Base-by-base conservation (phyloP, 768 basidiomycete species). In the Mycena leptocephala region DNA sequence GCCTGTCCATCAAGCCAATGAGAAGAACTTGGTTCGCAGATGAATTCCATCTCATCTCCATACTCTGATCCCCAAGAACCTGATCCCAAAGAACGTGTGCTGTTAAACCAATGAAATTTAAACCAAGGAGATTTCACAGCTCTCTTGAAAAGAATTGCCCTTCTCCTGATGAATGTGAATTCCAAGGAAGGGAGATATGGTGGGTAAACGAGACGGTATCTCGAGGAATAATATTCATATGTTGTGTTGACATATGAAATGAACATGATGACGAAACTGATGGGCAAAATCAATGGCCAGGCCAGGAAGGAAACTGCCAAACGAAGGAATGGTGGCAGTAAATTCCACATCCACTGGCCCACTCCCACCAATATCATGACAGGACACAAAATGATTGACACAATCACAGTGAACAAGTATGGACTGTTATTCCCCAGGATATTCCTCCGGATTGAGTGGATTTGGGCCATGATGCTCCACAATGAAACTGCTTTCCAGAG, bases 1-100 rank as follows among this genome's bases (percentile, higher is more conserved):
- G 72, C 72, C 55, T 74, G 72, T 8, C 72, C 72, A 67, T 74
- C 72, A 46, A 74, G 72, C 64, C 64, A 58, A 41, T 67, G 72
- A n/a, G 28, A 55, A 24, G 63, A 20, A 13, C 20, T 55, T 67
- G 61, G 72, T 58, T 74, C 64, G n/a, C 66, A 55, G 58, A 74
- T 58, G 46, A 41, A 35, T 65, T 46, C 14, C 48, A 74, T 66
- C 30, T 70, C 69, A 26, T 70, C 69, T 48, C 16, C 58, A 70
- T 59, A 11, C 58, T 70, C 69, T 61, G 69, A 70, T 37, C 24
- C 20, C n/a, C n/a, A n/a, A n/a, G n/a, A n/a, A n/a, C n/a, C n/a
- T n/a, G n/a, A n/a, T n/a, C n/a, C n/a, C n/a, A n/a, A n/a, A n/a
- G n/a, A n/a, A n/a, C n/a, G n/a, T 39, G n/a, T 39, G 43, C 24